phyloP scores from a whole-genome alignment of 2,329 filamentous ascomycete genomes.

The Alternaria burnsii region DNA sequence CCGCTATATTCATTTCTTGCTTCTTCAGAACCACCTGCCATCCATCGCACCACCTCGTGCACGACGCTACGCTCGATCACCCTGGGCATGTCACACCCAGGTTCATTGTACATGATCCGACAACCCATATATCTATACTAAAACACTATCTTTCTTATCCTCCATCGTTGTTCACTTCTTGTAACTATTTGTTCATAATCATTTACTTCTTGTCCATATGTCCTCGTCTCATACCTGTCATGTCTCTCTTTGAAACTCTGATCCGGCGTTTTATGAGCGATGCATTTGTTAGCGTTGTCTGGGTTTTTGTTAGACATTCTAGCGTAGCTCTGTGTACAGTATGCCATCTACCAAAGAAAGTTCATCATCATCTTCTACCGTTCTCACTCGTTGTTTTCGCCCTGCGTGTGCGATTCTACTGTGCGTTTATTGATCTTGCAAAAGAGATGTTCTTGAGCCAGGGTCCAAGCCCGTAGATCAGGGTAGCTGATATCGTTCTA shows the following conservation, averaged over 20 bases:
- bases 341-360: not conserved
- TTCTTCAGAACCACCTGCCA: constrained; percentile 1
- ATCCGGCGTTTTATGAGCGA: constrained; percentile 8
- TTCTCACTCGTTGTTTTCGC: too few relatives aligned
- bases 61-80: constrained; percentile 10
- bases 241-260: constrained; percentile 33
- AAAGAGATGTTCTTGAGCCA: not conserved
- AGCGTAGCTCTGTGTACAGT: not conserved
- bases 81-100: constrained; percentile 6
- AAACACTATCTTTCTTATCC: constrained; percentile 9
- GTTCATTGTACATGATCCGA: constrained; percentile 4
- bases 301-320: not conserved
- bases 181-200: constrained; percentile 38
- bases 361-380: not conserved
- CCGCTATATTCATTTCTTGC: not conserved
- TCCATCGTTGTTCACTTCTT: constrained; percentile 27
- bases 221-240: constrained; percentile 18
- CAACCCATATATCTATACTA: constrained; percentile 10
- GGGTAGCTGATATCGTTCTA: not conserved
- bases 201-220: constrained; percentile 18
- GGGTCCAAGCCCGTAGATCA: not conserved
- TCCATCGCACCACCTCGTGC: constrained; percentile 5
- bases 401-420: not conserved
- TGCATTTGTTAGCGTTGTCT: constrained; percentile 14
- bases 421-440: not conserved